Percentiles rank a stretch among this genome's conserved stretches.
phyloP scores from a whole-genome alignment of 2,329 filamentous ascomycete species.

The Alternaria arborescens region DNA sequence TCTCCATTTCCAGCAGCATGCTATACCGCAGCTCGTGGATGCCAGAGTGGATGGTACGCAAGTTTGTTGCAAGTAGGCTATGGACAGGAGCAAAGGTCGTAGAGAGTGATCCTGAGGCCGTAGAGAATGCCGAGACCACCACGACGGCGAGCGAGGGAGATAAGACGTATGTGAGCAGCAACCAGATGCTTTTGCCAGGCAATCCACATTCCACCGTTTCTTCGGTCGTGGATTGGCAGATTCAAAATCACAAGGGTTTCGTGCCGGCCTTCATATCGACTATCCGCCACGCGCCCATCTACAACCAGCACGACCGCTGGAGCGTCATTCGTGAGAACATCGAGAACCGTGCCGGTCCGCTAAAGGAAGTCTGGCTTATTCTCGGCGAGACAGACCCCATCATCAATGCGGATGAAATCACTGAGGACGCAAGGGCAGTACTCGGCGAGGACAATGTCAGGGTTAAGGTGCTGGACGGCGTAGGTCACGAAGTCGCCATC shows the following conservation, averaged over 20 bases:
- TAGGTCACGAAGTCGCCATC: slow-evolving; percentile 76
- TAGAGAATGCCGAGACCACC: slow-evolving; percentile 28
- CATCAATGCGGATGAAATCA: slow-evolving; percentile 70
- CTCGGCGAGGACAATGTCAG: slow-evolving; percentile 67
- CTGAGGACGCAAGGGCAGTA: slow-evolving; percentile 66
- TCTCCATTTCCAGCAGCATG: slow-evolving; percentile 68
- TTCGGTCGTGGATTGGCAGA: slow-evolving; percentile 73
- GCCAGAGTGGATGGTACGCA: slow-evolving; percentile 65
- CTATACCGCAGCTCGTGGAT: slow-evolving; percentile 69
- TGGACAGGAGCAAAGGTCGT: slow-evolving; percentile 39
- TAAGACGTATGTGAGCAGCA: slow-evolving; percentile 34
- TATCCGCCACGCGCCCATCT: slow-evolving; percentile 74
- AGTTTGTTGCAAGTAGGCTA: slow-evolving; percentile 50
- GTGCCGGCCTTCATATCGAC: slow-evolving; percentile 74
- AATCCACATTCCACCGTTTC: slow-evolving; percentile 66
- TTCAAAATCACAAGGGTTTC: slow-evolving; percentile 72
- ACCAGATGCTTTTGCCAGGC: slow-evolving; percentile 57
- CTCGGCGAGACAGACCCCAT: slow-evolving; percentile 73
- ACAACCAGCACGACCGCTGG: slow-evolving; percentile 71
- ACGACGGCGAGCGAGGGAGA: slow-evolving; percentile 19
- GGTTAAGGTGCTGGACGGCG: slow-evolving; percentile 63
- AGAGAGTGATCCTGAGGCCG: slow-evolving; percentile 37
- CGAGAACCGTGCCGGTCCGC: slow-evolving; percentile 46
- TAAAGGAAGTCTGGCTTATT: slow-evolving; percentile 68
- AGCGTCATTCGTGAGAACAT: slow-evolving; percentile 58